Percentiles rank a stretch among this genome's conserved stretches.
These are phyloP conservation scores for Pisolithus thermaeus DNA, from an alignment of 1,284 basidiomycete genomes.

Conservation along the genomic window DNA sequence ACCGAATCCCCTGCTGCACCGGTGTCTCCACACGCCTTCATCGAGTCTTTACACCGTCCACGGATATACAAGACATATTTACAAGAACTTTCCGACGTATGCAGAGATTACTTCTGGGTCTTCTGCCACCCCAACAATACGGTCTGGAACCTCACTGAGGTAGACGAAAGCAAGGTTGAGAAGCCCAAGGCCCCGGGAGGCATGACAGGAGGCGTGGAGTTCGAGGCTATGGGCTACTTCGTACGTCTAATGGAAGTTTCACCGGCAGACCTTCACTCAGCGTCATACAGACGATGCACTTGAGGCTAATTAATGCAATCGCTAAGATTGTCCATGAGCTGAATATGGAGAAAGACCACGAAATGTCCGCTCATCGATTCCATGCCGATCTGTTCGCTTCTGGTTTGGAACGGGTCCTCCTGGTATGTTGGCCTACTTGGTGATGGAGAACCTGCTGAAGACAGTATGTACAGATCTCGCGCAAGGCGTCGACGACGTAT, in stretches of 20 bases:
- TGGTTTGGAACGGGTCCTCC: slow-evolving; percentile 77
- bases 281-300: slow-evolving; percentile 66
- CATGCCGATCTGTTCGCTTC: slow-evolving; percentile 83
- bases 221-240: slow-evolving; percentile 94
- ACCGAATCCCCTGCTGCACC: slow-evolving; percentile 60
- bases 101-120: slow-evolving; percentile 97
- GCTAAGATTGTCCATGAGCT: slow-evolving; percentile 58
- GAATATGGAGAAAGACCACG: slow-evolving; percentile 57
- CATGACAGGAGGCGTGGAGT: slow-evolving; percentile 98
- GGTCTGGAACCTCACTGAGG: slow-evolving; percentile 79
- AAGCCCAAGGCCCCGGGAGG: slow-evolving; percentile 93
- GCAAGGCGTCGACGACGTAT: slow-evolving; percentile 89
- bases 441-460: neutral
- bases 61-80: slow-evolving; percentile 90
- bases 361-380: slow-evolving; percentile 73
- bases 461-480: slow-evolving; percentile 59
- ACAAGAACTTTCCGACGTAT: slow-evolving; percentile 83
- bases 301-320: slow-evolving; percentile 78
- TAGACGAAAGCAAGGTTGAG: slow-evolving; percentile 80
- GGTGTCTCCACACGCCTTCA: slow-evolving; percentile 81
- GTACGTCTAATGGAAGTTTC: slow-evolving; percentile 43
- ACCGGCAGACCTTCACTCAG: slow-evolving; percentile 7
- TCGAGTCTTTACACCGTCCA: slow-evolving; percentile 76
- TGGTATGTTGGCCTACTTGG: slow-evolving; percentile 41
- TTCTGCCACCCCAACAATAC: slow-evolving; percentile 95